phyloP scores from a whole-genome alignment of 495 filamentous ascomycete genomes.

The Echria macrotheca region DNA sequence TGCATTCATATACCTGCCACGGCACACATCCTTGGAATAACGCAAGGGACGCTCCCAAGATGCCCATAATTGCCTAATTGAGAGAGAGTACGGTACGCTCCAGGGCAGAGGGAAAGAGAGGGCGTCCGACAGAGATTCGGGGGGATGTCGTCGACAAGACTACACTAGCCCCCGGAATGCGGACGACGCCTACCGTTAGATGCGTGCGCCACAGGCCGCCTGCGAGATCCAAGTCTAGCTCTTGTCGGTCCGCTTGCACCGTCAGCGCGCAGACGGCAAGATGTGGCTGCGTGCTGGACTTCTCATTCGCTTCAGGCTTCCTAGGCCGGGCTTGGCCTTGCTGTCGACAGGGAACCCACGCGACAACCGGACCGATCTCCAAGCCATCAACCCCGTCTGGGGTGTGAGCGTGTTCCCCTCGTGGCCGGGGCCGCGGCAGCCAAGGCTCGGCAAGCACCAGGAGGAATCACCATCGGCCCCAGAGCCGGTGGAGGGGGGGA shows the following conservation, averaged over 20 bases:
- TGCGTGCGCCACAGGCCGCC: slow-evolving; percentile 7
- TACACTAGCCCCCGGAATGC: neutral
- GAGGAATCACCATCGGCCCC: neutral
- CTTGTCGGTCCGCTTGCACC: slow-evolving; percentile 18
- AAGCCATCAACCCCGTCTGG: slow-evolving; percentile 10
- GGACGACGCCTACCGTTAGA: neutral
- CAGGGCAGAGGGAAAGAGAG: slow-evolving; percentile 2
- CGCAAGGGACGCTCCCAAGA: slow-evolving; percentile 4
- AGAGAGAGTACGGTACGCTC: slow-evolving; percentile 1
- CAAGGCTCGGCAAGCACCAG: slow-evolving; percentile 21
- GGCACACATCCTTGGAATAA: slow-evolving; percentile 6
- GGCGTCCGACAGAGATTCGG: too few relatives aligned
- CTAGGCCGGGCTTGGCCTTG: neutral
- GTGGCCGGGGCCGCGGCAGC: slow-evolving; percentile 14
- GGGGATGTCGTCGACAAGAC: too few relatives aligned
- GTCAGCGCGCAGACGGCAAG: slow-evolving; percentile 13
- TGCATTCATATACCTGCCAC: slow-evolving; percentile 16
- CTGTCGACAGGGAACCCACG: slow-evolving; percentile 17
- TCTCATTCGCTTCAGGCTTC: slow-evolving; percentile 16
- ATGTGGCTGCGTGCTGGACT: slow-evolving; percentile 3
- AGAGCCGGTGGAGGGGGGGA: slow-evolving; percentile 9
- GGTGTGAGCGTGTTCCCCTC: slow-evolving; percentile 1
- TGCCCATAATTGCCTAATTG: slow-evolving; percentile 17
- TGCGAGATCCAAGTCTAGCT: slow-evolving; percentile 6
- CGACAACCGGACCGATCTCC: slow-evolving; percentile 27